These are phyloP conservation scores for Citrus maxima DNA, from an alignment of 345 rosid species.

Conservation along the genomic window DNA sequence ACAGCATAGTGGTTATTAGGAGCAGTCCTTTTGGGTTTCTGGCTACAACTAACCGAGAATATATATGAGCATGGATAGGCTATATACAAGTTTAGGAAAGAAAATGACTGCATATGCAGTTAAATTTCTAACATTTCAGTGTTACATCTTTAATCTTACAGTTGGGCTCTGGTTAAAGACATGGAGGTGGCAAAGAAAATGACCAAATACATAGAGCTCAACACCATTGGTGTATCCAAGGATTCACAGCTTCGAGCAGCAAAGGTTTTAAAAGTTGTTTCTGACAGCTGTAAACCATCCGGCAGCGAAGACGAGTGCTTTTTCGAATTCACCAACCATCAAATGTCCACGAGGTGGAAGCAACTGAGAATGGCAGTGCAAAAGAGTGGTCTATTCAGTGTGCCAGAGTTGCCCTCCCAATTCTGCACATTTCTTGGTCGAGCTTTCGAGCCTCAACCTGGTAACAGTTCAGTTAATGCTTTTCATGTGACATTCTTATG, in stretches of 20 bases:
- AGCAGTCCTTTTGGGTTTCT: background rate
- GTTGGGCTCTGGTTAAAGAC: slow-evolving; percentile 92
- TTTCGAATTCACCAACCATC: slow-evolving; percentile 46
- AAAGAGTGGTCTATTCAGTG: slow-evolving; percentile 50
- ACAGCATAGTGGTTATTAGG: background rate
- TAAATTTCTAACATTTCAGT: background rate
- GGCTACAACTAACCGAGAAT: background rate
- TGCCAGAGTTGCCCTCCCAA: slow-evolving; percentile 55
- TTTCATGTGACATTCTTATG: background rate
- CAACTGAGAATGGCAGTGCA: slow-evolving; percentile 54
- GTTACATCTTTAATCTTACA: slow-evolving; percentile 15
- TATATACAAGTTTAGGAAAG: background rate
- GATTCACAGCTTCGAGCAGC: slow-evolving; percentile 90
- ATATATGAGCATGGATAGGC: background rate
- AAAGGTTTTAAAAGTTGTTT: slow-evolving; percentile 53
- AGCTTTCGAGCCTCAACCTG: slow-evolving; percentile 61
- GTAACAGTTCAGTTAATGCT: slow-evolving; percentile 25
- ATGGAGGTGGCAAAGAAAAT: slow-evolving; percentile 60
- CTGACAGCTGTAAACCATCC: slow-evolving; percentile 44
- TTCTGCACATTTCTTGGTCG: slow-evolving; percentile 52
- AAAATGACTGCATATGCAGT: background rate
- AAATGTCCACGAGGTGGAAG: slow-evolving; percentile 69
- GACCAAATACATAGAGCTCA: slow-evolving; percentile 79
- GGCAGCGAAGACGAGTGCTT: slow-evolving; percentile 31
- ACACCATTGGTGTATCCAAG: slow-evolving; percentile 85